Evolutionary conservation across 2,329 filamentous ascomycete species (phyloP).

Genomic region (Penicillium sp.): DNA sequence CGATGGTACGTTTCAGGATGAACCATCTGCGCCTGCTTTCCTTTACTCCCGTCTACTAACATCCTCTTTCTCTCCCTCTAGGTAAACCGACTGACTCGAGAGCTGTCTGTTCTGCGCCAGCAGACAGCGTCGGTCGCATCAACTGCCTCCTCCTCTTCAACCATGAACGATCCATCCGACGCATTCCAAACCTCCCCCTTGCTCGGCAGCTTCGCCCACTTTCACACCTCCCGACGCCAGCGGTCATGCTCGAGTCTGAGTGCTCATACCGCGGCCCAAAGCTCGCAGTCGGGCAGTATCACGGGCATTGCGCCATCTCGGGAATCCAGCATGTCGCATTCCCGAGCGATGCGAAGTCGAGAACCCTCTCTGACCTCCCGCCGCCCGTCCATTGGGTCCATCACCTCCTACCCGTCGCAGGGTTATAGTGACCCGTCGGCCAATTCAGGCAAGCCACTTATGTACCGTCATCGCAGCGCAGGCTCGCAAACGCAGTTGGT

Average conservation of each 20-base stretch:
- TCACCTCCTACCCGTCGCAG: constrained; percentile 27
- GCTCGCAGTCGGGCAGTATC: constrained; percentile 32
- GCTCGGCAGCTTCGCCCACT: constrained; percentile 45
- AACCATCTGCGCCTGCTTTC: neutral
- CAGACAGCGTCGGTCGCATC: constrained; percentile 59
- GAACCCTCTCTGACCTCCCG: constrained; percentile 39
- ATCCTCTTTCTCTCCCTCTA: constrained; percentile 31
- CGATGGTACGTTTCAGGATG: constrained; percentile 58
- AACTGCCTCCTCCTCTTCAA: constrained; percentile 53
- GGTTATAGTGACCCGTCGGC: constrained; percentile 25
- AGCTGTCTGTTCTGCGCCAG: constrained; percentile 75
- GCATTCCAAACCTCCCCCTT: constrained; percentile 37
- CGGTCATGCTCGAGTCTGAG: constrained; percentile 52
- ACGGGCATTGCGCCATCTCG: constrained; percentile 42
- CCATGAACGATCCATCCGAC: constrained; percentile 45
- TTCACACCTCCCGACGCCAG: constrained; percentile 51
- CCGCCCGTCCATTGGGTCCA: constrained; percentile 28
- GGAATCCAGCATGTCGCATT: constrained; percentile 25
- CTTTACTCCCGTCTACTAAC: neutral
- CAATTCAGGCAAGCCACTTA: constrained; percentile 21
- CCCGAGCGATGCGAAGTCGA: constrained; percentile 33
- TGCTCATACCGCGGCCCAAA: constrained; percentile 35
- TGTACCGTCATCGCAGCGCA: constrained; percentile 28
- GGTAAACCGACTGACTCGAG: constrained; percentile 89
- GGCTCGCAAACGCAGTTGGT: constrained; percentile 28